These are phyloP conservation scores for Saccharomycopsis hybrid DNA, from an alignment of 1,139 yeast species.

Conservation along the genomic window DNA sequence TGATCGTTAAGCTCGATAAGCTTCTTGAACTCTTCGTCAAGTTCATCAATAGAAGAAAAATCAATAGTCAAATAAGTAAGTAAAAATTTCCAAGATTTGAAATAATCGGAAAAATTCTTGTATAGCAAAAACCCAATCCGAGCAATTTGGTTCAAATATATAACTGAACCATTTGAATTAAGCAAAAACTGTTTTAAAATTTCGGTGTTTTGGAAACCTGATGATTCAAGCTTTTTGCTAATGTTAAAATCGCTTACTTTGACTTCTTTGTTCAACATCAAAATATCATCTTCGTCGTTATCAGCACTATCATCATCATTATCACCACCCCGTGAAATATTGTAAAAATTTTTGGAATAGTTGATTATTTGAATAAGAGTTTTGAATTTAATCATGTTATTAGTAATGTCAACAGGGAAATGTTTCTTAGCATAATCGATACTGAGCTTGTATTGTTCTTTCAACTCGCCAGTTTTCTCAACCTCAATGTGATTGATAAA, in stretches of 20 bases:
- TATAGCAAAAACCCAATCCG: conserved; percentile 27
- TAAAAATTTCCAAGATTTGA: conserved; percentile 33
- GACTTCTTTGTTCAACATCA: not conserved
- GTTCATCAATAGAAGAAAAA: conserved; percentile 29
- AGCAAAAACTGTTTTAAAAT: not conserved
- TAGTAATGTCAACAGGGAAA: conserved; percentile 26
- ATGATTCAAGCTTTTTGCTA: not conserved
- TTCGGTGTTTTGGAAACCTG: not conserved
- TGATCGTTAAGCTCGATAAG: conserved; percentile 26
- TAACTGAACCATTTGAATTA: conserved; percentile 6
- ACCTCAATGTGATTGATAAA: conserved; percentile 36
- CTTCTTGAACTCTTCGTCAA: conserved; percentile 20
- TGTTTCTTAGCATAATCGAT: conserved; percentile 26
- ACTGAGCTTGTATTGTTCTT: conserved; percentile 34
- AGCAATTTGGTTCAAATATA: conserved; percentile 20
- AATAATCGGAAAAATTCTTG: conserved; percentile 26
- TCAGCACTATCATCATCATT: not conserved
- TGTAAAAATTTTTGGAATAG: conserved; percentile 25
- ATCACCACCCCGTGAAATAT: not conserved
- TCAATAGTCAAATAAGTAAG: conserved; percentile 38
- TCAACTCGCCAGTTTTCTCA: conserved; percentile 31
- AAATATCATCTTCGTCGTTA: not conserved
- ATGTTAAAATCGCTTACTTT: not conserved
- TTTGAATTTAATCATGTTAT: conserved; percentile 35
- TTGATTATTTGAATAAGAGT: conserved; percentile 33